These are phyloP conservation scores for Xerocomellus dryophilus DNA, from an alignment of 768 basidiomycete species.

Conservation along the genomic window DNA sequence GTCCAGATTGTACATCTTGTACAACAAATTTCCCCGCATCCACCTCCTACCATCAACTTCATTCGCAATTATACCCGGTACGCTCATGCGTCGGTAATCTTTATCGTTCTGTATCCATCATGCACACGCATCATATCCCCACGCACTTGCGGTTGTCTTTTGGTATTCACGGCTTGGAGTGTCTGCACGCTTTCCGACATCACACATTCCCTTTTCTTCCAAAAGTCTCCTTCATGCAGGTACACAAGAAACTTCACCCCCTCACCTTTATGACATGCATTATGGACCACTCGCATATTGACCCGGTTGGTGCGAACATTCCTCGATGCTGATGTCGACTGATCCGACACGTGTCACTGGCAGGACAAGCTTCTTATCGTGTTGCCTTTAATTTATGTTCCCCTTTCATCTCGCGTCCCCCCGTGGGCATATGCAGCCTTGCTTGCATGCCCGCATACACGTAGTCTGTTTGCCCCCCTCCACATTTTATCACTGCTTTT, in stretches of 20 bases:
- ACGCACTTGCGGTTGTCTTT: slow-evolving; percentile 17
- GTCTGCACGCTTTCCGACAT: slow-evolving; percentile 12
- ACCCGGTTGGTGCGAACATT: slow-evolving; percentile 19
- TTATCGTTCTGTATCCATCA: slow-evolving; percentile 37
- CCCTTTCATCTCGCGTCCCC: slow-evolving; percentile 8
- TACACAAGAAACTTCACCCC: slow-evolving; percentile 17
- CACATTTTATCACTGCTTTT: slow-evolving; percentile 8
- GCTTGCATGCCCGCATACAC: slow-evolving; percentile 4
- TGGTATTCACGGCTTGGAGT: slow-evolving; percentile 16
- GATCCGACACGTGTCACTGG: slow-evolving; percentile 12
- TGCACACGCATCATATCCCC: slow-evolving; percentile 28
- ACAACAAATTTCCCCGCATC: slow-evolving; percentile 16
- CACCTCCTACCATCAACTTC: slow-evolving; percentile 9
- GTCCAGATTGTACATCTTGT: slow-evolving; percentile 22
- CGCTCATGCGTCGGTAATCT: slow-evolving; percentile 29
- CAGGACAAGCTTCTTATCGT: slow-evolving; percentile 23
- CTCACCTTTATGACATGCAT: slow-evolving; percentile 26
- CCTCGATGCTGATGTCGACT: slow-evolving; percentile 13
- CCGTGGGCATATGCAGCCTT: neutral
- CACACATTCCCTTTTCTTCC: slow-evolving; percentile 14
- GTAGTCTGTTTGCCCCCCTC: neutral
- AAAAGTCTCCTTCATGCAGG: slow-evolving; percentile 18
- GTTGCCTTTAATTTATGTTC: slow-evolving; percentile 22
- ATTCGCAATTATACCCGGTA: slow-evolving; percentile 25
- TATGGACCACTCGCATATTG: slow-evolving; percentile 29